Evolutionary conservation across 1,284 basidiomycete genomes (phyloP).

Genomic region (Rhodotorula sp.): DNA sequence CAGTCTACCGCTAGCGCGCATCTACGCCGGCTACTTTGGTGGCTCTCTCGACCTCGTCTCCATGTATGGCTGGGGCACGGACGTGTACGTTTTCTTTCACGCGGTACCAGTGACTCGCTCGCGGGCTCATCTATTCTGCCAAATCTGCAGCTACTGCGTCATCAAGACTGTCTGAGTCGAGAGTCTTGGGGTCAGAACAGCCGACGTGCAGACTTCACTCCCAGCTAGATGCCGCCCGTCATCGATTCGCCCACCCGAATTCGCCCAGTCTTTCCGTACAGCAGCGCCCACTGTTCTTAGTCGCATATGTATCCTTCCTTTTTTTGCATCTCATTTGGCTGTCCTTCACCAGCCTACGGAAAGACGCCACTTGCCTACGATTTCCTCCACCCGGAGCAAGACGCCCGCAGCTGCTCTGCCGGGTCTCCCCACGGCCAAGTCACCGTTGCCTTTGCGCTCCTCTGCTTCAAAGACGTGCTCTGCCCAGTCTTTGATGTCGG

Average conservation of each 20-base stretch:
- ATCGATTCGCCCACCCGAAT: no score
- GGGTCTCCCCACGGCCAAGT: constrained; percentile 63
- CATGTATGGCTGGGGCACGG: constrained; percentile 78
- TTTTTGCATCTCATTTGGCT: background rate
- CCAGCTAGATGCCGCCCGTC: no score
- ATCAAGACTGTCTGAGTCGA: constrained; percentile 9
- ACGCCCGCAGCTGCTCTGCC: constrained; percentile 73
- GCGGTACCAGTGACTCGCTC: no score
- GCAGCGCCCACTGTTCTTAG: background rate
- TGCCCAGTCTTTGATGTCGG: constrained; percentile 79
- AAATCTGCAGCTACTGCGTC: background rate
- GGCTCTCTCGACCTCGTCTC: constrained; percentile 72
- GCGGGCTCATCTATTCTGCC: background rate
- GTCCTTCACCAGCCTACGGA: constrained; percentile 54
- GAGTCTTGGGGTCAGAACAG: no score
- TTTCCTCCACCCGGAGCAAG: constrained; percentile 72
- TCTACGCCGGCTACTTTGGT: constrained; percentile 59
- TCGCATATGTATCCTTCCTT: background rate
- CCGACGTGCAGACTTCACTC: background rate
- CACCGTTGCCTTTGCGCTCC: constrained; percentile 58
- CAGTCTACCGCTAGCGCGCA: constrained; percentile 27
- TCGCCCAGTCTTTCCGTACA: no score
- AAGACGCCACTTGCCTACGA: constrained; percentile 70
- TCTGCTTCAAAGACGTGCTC: constrained; percentile 64
- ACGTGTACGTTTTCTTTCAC: constrained; percentile 50